phyloP scores from a whole-genome alignment of 2,329 filamentous ascomycete genomes.

The Aspergillus pseudoglaucus region DNA sequence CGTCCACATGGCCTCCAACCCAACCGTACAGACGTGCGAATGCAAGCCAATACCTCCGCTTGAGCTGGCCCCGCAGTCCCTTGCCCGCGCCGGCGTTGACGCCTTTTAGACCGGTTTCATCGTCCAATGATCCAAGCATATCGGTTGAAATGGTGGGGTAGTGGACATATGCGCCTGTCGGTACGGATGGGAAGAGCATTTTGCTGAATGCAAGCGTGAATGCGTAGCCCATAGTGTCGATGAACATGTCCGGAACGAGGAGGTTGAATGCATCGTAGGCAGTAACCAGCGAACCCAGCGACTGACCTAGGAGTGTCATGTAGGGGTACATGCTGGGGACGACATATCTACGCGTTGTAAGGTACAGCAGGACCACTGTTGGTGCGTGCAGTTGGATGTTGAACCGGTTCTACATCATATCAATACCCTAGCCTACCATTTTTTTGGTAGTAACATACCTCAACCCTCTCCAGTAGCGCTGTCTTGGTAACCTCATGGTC shows the following conservation, averaged over 20 bases:
- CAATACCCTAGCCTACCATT: background rate
- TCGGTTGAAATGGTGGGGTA: conserved; percentile 98
- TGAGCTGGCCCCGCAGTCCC: conserved; percentile 63
- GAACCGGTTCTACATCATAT: conserved; percentile 62
- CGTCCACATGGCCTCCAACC: conserved; percentile 76
- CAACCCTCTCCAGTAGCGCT: conserved; percentile 68
- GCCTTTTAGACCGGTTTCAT: conserved; percentile 58
- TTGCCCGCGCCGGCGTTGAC: conserved; percentile 77
- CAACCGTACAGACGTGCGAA: conserved; percentile 79
- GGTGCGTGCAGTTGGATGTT: conserved; percentile 84
- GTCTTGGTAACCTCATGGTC: conserved; percentile 83
- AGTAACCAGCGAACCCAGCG: conserved; percentile 76
- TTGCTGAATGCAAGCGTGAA: conserved; percentile 80
- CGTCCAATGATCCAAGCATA: conserved; percentile 80
- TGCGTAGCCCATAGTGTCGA: conserved; percentile 98
- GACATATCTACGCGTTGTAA: conserved; percentile 80
- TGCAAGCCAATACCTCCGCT: conserved; percentile 76
- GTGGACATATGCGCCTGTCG: conserved; percentile 90
- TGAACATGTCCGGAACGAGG: conserved; percentile 83
- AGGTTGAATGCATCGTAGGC: conserved; percentile 91
- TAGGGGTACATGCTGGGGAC: conserved; percentile 81
- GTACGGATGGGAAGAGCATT: conserved; percentile 69
- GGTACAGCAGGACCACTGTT: conserved; percentile 80
- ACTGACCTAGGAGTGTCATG: conserved; percentile 92
- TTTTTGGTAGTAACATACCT: conserved; percentile 46